These are phyloP conservation scores for Trichoderma endophyticum DNA, from an alignment of 2,329 filamentous ascomycete species.

Conservation along the genomic window DNA sequence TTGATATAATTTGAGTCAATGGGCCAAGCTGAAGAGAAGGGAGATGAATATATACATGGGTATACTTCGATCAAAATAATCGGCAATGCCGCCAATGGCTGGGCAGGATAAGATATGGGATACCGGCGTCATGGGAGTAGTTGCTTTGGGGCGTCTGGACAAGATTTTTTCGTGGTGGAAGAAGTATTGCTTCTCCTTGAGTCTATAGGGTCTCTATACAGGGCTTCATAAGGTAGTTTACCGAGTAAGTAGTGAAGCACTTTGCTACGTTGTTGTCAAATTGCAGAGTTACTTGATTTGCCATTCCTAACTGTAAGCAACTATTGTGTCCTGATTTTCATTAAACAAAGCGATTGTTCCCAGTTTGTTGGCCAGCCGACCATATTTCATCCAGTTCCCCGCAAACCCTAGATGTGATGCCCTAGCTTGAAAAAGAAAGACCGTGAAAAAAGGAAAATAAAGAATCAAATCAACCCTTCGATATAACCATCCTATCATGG, in stretches of 20 bases:
- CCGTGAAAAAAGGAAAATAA: neutral
- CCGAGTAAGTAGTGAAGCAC: neutral
- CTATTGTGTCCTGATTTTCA: neutral
- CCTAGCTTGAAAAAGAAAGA: neutral
- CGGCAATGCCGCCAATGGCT: neutral
- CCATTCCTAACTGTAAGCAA: neutral
- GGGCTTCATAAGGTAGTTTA: neutral
- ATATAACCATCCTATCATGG: neutral
- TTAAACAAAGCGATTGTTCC: neutral
- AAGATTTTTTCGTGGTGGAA: neutral
- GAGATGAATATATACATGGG: neutral
- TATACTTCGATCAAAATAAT: neutral
- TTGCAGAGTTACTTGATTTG: neutral
- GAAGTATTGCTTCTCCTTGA: neutral
- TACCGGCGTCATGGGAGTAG: conserved; percentile 1
- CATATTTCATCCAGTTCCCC: conserved; percentile 8
- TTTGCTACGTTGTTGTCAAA: neutral
- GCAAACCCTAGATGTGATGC: neutral
- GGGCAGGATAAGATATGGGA: neutral
- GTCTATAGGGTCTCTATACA: neutral
- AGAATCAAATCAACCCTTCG: neutral
- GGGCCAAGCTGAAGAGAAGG: neutral
- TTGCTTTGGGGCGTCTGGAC: conserved; percentile 12
- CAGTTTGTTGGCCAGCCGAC: neutral
- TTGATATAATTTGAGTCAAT: neutral